Percentiles rank a stretch among this genome's conserved stretches.
Conservation (phyloP, 306 rosid genomes). For the Prosopis cineraria region DNA sequence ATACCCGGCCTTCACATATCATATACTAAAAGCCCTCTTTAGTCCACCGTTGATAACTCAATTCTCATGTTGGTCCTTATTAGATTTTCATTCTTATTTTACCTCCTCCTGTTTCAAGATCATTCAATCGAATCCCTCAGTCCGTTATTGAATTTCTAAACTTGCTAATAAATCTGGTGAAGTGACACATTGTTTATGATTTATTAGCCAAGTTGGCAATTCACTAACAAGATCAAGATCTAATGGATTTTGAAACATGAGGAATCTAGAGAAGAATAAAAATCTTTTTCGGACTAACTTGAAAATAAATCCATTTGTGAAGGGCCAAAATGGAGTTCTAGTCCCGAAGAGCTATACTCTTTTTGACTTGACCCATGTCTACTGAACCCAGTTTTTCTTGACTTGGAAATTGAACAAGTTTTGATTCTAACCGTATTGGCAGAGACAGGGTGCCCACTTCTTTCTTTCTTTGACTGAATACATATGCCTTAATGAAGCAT, state of each 20-base stretch:
- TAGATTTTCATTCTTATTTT: background rate
- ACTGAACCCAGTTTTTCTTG: slow-evolving; percentile 38
- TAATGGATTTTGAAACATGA: background rate
- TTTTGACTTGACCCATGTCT: slow-evolving; percentile 9
- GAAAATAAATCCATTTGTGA: background rate
- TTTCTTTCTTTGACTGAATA: slow-evolving; percentile 46
- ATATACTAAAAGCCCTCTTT: slow-evolving; percentile 2
- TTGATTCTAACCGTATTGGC: slow-evolving; percentile 43
- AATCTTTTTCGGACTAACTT: background rate
- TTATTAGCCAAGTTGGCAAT: background rate
- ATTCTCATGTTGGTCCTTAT: background rate
- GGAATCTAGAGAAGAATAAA: background rate
- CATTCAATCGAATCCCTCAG: background rate
- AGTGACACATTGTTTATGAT: background rate
- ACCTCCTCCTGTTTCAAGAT: background rate
- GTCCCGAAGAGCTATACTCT: background rate
- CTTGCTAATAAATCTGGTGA: background rate
- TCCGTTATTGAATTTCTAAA: background rate
- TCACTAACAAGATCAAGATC: background rate
- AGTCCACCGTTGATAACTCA: background rate
- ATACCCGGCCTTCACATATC: slow-evolving; percentile 18
- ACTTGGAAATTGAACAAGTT: slow-evolving; percentile 41
- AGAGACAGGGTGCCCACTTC: slow-evolving; percentile 28
- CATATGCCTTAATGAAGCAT: slow-evolving; percentile 14
- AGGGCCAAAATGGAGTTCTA: background rate